Conservation (phyloP, 192 early-diverging fungal genomes). For the Chytriomyces confervae region DNA sequence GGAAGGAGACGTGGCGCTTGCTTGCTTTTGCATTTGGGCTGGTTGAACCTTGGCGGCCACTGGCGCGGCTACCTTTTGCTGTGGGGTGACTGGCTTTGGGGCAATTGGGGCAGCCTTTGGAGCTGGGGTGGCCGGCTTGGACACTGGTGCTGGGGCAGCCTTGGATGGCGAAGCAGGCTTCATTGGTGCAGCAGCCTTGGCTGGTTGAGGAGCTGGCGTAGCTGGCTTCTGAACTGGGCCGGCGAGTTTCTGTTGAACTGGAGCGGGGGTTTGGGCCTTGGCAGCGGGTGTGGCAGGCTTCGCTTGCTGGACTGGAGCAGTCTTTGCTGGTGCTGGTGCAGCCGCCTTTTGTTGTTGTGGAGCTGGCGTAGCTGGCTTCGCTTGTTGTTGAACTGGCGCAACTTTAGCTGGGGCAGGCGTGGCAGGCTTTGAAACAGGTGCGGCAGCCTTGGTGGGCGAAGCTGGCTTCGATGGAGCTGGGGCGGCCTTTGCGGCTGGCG, state of each 20-base stretch:
- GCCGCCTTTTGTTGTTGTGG: background rate
- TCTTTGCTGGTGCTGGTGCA: background rate
- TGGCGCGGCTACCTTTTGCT: background rate
- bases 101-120: conserved; percentile 9
- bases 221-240: background rate
- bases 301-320: background rate
- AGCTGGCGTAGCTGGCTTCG: background rate
- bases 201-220: conserved; percentile 2
- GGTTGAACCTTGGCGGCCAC: background rate
- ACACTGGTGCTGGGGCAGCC: background rate
- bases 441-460: conserved; percentile 19
- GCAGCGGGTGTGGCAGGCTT: conserved; percentile 11
- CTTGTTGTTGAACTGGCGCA: background rate
- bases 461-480: conserved; percentile 14
- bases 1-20: background rate
- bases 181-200: background rate
- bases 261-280: conserved; percentile 1
- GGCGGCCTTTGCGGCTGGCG: conserved; percentile 3
- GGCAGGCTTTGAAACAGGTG: conserved; percentile 21
- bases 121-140: background rate
- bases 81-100: background rate
- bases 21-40: background rate
- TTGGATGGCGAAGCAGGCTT: background rate
- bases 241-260: background rate
- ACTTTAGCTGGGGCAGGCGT: background rate